Conservation (phyloP, 768 basidiomycete species). For the Podaxis mareebaensis region DNA sequence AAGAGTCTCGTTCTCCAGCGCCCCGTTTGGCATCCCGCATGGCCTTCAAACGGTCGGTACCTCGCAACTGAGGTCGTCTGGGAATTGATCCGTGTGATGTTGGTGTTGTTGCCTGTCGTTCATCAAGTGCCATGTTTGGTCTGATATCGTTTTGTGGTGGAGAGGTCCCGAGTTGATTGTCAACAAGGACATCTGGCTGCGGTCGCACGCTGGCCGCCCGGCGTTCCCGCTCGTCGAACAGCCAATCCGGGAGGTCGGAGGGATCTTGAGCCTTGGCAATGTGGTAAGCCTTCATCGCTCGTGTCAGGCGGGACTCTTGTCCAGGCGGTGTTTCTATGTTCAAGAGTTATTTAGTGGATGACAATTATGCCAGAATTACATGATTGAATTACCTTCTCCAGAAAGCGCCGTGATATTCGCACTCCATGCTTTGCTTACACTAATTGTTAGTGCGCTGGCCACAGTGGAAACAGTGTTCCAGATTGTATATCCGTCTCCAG, state of each 20-base stretch:
- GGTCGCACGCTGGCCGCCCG: constrained; percentile 25
- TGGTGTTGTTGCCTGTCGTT: neutral
- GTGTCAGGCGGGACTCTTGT: constrained; percentile 58
- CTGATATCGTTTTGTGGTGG: neutral
- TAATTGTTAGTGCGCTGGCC: constrained; percentile 54
- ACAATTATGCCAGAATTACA: neutral
- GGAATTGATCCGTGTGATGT: neutral
- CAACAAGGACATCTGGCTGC: constrained; percentile 19
- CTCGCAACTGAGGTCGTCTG: constrained; percentile 19
- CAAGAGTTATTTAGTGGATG: neutral
- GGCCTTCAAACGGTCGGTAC: constrained; percentile 48
- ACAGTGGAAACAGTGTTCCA: constrained; percentile 61
- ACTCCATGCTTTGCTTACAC: constrained; percentile 59
- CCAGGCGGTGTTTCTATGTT: constrained; percentile 49
- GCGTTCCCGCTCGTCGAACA: constrained; percentile 61
- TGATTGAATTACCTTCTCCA: constrained; percentile 43
- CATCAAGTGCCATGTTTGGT: neutral
- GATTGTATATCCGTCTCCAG: constrained; percentile 27
- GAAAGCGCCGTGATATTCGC: constrained; percentile 37
- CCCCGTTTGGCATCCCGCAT: constrained; percentile 51
- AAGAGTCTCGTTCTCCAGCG: constrained; percentile 12
- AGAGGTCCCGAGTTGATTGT: constrained; percentile 14
- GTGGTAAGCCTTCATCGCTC: constrained; percentile 71
- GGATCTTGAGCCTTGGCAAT: constrained; percentile 57
- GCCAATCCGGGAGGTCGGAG: constrained; percentile 63